Conservation (phyloP, 2,329 filamentous ascomycete species). For the Fusarium euwallaceae region DNA sequence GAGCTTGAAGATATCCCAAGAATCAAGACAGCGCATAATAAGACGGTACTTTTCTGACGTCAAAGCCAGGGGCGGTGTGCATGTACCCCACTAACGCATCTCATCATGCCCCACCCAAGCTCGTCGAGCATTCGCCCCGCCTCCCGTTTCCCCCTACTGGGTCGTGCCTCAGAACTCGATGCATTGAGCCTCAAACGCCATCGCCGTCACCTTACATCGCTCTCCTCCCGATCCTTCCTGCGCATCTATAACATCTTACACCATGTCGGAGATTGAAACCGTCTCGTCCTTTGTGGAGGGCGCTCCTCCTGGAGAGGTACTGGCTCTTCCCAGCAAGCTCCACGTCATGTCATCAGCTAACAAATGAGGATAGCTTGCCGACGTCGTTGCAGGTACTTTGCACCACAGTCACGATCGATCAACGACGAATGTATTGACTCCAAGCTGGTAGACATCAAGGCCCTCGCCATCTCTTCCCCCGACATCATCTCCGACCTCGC, state of each 20-base stretch:
- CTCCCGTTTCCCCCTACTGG: slow-evolving; percentile 37
- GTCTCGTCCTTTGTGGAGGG: slow-evolving; percentile 92
- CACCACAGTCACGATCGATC: neutral
- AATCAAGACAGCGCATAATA: slow-evolving; percentile 9
- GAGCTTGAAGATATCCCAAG: neutral
- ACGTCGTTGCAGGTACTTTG: slow-evolving; percentile 85
- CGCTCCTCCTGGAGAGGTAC: slow-evolving; percentile 95
- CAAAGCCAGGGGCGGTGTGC: neutral
- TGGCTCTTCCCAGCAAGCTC: slow-evolving; percentile 43
- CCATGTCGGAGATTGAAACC: slow-evolving; percentile 56
- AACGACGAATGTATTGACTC: slow-evolving; percentile 35
- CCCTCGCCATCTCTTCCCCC: slow-evolving; percentile 78
- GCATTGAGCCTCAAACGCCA: slow-evolving; percentile 38
- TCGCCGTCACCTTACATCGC: slow-evolving; percentile 18
- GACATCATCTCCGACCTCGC: slow-evolving; percentile 78
- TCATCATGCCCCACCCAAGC: slow-evolving; percentile 41
- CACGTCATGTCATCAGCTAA: slow-evolving; percentile 49
- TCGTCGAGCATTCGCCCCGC: slow-evolving; percentile 43
- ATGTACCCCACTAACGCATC: slow-evolving; percentile 29
- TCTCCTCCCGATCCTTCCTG: slow-evolving; percentile 12
- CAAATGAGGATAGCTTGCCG: slow-evolving; percentile 73
- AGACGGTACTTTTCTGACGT: slow-evolving; percentile 4
- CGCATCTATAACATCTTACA: slow-evolving; percentile 19
- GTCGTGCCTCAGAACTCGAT: slow-evolving; percentile 32
- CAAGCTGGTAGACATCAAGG: slow-evolving; percentile 81